phyloP scores from a whole-genome alignment of 2,329 filamentous ascomycete species.

The Penicillium freii region DNA sequence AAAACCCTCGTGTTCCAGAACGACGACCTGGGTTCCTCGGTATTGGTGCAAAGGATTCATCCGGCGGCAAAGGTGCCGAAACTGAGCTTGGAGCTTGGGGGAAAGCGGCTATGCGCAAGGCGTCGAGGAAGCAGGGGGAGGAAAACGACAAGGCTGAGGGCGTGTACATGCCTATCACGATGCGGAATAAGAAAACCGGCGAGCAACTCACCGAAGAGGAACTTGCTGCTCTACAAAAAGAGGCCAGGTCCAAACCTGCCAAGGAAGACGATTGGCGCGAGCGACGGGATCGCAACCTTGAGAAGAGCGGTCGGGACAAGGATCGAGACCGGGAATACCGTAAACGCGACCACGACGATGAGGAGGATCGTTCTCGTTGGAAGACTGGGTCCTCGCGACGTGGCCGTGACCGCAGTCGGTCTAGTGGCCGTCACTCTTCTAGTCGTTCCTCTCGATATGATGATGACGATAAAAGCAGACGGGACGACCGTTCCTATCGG shows the following conservation, averaged over 20 bases:
- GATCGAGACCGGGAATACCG: conserved; percentile 38
- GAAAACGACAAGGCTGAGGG: conserved; percentile 45
- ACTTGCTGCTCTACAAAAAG: conserved; percentile 52
- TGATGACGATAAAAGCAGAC: conserved; percentile 36
- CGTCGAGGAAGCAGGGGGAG: conserved; percentile 57
- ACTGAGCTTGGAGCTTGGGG: conserved; percentile 80
- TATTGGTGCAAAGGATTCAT: conserved; percentile 79
- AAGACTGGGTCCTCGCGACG: conserved; percentile 40
- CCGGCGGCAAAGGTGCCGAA: conserved; percentile 53
- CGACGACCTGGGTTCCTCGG: conserved; percentile 78
- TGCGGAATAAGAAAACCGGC: conserved; percentile 62
- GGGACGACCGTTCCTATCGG: conserved; percentile 37
- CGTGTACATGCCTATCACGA: conserved; percentile 61
- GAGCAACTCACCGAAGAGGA: conserved; percentile 63
- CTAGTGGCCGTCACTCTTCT: conserved; percentile 35
- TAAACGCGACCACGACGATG: conserved; percentile 34
- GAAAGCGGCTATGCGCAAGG: conserved; percentile 56
- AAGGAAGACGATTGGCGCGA: conserved; percentile 48
- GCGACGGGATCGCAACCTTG: conserved; percentile 45
- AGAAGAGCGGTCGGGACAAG: conserved; percentile 38
- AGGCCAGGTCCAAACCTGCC: conserved; percentile 45
- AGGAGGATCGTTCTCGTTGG: conserved; percentile 38
- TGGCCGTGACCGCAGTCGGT: conserved; percentile 39
- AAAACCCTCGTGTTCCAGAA: conserved; percentile 64
- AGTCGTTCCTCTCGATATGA: conserved; percentile 38